phyloP scores from a whole-genome alignment of 2,329 filamentous ascomycete genomes.

The Coniella lustricola region DNA sequence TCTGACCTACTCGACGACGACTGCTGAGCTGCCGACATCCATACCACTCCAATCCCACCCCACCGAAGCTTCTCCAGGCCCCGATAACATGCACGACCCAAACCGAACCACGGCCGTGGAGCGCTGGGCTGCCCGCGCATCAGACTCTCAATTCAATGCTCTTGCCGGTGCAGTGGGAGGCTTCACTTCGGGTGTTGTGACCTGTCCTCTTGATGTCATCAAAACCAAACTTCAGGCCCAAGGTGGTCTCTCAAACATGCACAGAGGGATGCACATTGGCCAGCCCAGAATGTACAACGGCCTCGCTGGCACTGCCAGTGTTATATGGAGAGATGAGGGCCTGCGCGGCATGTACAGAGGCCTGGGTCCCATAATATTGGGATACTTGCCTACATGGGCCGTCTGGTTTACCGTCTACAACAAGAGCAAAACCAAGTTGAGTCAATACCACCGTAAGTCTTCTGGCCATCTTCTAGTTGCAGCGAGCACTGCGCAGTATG shows the following conservation, averaged over 20 bases:
- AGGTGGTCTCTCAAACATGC: constrained; percentile 63
- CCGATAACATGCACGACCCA: constrained; percentile 22
- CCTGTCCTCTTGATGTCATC: constrained; percentile 96
- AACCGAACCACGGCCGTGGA: constrained; percentile 39
- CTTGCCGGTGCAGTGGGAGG: constrained; percentile 83
- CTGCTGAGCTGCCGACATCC: constrained; percentile 5
- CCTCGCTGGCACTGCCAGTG: constrained; percentile 73
- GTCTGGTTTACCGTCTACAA: constrained; percentile 98
- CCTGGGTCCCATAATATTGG: constrained; percentile 86
- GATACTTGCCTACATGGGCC: constrained; percentile 95
- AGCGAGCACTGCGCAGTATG: not conserved
- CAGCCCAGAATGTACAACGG: constrained; percentile 69
- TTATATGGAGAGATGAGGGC: constrained; percentile 85
- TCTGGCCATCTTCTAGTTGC: not conserved
- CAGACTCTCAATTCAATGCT: constrained; percentile 66
- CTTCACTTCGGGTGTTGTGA: constrained; percentile 88
- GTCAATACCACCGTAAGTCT: constrained; percentile 54
- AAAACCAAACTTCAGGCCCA: constrained; percentile 98
- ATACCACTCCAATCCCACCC: constrained; percentile 2
- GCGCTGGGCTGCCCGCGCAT: constrained; percentile 49
- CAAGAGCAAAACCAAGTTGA: constrained; percentile 69
- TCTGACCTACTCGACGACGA: constrained; percentile 10
- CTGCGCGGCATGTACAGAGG: constrained; percentile 87
- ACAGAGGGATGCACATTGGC: constrained; percentile 40
- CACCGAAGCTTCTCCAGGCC: constrained; percentile 9